Evolutionary conservation across 257 asterid genomes (phyloP).

Genomic region (Perilla frutescens): DNA sequence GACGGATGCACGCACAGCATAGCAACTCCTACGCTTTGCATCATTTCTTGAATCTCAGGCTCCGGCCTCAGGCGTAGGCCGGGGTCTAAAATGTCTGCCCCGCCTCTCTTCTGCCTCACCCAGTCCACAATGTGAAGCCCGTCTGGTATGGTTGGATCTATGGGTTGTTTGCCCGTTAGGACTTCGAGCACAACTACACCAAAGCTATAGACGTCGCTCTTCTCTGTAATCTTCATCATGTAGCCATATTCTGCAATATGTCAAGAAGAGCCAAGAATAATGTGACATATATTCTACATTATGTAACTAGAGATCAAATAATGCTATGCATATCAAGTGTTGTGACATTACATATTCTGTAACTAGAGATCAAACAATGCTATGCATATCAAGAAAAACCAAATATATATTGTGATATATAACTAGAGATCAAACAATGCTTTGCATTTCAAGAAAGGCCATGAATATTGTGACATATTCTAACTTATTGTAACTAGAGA

Average conservation of each 20-base stretch:
- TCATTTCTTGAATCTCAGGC: conserved; percentile 71
- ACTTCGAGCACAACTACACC: conserved; percentile 83
- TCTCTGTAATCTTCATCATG: conserved; percentile 79
- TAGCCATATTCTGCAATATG: conserved; percentile 70
- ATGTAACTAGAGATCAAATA: too few relatives aligned
- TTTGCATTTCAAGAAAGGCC: neutral
- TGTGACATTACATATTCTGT: too few relatives aligned
- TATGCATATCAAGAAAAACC: too few relatives aligned
- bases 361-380: too few relatives aligned
- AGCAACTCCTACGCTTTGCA: conserved; percentile 83
- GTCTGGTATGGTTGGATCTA: conserved; percentile 81
- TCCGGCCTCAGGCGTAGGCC: conserved; percentile 55
- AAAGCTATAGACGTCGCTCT: conserved; percentile 81
- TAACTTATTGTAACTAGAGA: too few relatives aligned
- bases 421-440: too few relatives aligned
- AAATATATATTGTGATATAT: too few relatives aligned
- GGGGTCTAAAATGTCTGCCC: conserved; percentile 55
- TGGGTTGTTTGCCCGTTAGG: conserved; percentile 81
- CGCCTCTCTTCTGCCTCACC: conserved; percentile 70
- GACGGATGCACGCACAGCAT: conserved; percentile 70
- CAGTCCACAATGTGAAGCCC: conserved; percentile 85
- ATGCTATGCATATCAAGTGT: too few relatives aligned
- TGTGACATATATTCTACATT: neutral
- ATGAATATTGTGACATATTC: neutral
- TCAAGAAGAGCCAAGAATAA: neutral